These are phyloP conservation scores for Domatiomyces globalis DNA, from an alignment of 2,329 filamentous ascomycete genomes.

Conservation along the genomic window DNA sequence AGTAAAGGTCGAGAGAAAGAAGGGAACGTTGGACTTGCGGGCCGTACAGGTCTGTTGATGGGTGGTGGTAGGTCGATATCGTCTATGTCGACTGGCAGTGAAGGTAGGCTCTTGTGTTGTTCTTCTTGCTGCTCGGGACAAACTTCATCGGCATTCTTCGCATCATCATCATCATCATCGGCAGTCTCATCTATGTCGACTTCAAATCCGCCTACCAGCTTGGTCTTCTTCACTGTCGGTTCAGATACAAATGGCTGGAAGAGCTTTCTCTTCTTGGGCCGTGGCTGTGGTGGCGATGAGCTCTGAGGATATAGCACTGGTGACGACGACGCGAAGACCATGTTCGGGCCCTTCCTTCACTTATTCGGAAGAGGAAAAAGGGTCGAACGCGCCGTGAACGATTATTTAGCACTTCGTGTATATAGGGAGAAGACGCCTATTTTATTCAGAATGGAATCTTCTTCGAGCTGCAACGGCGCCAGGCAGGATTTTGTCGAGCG, in stretches of 20 bases:
- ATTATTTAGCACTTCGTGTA: no score
- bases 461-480: no score
- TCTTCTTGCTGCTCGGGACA: neutral
- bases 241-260: slow-evolving; percentile 19
- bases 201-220: slow-evolving; percentile 29
- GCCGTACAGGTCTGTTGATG: neutral
- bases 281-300: slow-evolving; percentile 21
- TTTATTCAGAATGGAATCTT: no score
- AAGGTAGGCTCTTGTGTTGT: neutral
- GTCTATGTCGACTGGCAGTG: neutral
- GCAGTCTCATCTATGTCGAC: slow-evolving; percentile 29
- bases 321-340: slow-evolving; percentile 20
- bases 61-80: neutral
- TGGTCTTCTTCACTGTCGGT: slow-evolving; percentile 25
- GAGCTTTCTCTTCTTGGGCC: slow-evolving; percentile 27
- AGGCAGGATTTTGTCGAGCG: no score
- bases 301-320: slow-evolving; percentile 25
- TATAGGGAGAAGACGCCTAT: no score
- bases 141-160: neutral
- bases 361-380: no score
- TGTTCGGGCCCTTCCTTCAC: neutral
- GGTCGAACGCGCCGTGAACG: no score
- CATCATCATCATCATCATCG: slow-evolving; percentile 20
- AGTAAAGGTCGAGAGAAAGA: slow-evolving; percentile 9
- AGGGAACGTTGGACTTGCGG: slow-evolving; percentile 2